phyloP scores from a whole-genome alignment of 805 yeast genomes.

The Nakazawaea siamensis region DNA sequence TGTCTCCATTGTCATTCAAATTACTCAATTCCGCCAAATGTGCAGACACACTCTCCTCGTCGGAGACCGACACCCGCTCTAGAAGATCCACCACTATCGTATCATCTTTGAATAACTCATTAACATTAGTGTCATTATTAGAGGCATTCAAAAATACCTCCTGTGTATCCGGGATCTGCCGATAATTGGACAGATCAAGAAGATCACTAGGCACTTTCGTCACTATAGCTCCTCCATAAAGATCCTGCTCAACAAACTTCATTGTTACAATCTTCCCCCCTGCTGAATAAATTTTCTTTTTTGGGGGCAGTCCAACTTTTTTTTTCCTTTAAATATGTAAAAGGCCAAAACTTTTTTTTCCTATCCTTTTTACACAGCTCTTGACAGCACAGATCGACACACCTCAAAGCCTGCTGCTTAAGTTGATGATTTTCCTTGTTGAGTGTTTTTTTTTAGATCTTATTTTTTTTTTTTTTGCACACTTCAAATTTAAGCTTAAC shows the following conservation, averaged over 20 bases:
- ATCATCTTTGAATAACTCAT: conserved; percentile 32
- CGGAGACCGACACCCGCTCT: conserved; percentile 36
- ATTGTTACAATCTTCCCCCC: no score
- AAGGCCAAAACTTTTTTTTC: no score
- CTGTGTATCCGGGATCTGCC: conserved; percentile 90
- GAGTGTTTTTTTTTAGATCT: no score
- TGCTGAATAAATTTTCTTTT: no score
- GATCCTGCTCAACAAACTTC: conserved; percentile 17
- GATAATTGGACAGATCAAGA: conserved; percentile 66
- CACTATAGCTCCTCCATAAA: conserved; percentile 82
- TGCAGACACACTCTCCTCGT: conserved; percentile 32
- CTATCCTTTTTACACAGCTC: no score
- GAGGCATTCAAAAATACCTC: conserved; percentile 67
- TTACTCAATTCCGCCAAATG: conserved; percentile 51
- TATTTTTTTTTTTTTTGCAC: no score
- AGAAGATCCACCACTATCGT: conserved; percentile 59
- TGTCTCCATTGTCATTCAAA: conserved; percentile 27
- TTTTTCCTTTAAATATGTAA: no score
- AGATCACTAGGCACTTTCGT: conserved; percentile 50
- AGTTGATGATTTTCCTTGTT: no score
- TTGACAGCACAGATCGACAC: no score
- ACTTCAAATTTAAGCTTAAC: no score
- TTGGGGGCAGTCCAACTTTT: no score
- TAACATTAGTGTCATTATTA: conserved; percentile 13
- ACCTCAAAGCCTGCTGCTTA: no score